phyloP scores from a whole-genome alignment of 192 early-diverging fungal genomes.

The Coemansia javaensis region DNA sequence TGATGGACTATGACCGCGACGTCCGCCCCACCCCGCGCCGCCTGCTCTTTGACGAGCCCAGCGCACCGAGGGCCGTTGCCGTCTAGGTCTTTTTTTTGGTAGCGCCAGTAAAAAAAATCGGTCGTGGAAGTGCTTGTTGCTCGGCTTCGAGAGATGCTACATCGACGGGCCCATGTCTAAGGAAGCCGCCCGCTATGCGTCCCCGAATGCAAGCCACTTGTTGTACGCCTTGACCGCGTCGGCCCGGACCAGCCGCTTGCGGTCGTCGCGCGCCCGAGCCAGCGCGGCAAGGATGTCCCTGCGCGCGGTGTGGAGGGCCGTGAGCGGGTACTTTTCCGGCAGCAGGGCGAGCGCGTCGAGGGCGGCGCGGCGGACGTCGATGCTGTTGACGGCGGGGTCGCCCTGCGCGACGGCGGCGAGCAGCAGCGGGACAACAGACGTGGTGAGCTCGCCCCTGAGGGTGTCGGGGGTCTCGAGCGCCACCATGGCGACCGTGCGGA shows the following conservation, averaged over 20 bases:
- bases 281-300: conserved; percentile 60
- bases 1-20: conserved; percentile 64
- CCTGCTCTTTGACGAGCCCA: conserved; percentile 61
- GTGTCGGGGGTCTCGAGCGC: conserved; percentile 64
- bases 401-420: conserved; percentile 9
- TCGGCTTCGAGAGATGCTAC: too few species aligned
- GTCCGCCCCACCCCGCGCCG: conserved; percentile 53
- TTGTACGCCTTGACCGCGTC: conserved; percentile 83
- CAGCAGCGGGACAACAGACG: conserved; percentile 24
- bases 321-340: conserved; percentile 58
- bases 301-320: conserved; percentile 60
- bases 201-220: conserved; percentile 67
- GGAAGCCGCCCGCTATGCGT: too few species aligned
- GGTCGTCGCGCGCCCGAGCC: conserved; percentile 71
- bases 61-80: conserved; percentile 1
- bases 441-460: conserved; percentile 32
- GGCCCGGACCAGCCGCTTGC: conserved; percentile 77
- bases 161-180: too few species aligned
- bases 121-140: too few species aligned
- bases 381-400: conserved; percentile 15
- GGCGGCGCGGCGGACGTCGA: conserved; percentile 67
- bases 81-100: neutral
- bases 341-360: conserved; percentile 64
- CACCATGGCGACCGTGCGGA: conserved; percentile 72
- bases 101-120: neutral